Evolutionary conservation across 2,329 filamentous ascomycete genomes (phyloP).

Genomic region (Venturia nashicola): DNA sequence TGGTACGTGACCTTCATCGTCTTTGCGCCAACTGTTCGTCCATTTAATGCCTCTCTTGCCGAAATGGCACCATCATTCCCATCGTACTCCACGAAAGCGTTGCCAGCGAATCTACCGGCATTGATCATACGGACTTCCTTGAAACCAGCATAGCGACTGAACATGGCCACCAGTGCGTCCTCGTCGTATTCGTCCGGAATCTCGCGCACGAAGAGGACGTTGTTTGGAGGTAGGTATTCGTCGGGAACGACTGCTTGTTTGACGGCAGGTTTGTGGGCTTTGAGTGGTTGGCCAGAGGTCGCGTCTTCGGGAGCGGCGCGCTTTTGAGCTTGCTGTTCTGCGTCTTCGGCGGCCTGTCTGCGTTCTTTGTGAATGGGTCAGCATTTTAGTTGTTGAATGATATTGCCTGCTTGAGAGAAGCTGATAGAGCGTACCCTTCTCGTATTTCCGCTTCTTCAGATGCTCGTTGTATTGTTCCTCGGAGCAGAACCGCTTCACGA

Average conservation of each 20-base stretch:
- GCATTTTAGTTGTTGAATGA: neutral
- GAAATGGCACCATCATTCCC: constrained; percentile 78
- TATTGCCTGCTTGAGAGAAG: neutral
- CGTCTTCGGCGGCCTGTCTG: constrained; percentile 68
- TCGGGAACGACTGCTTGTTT: constrained; percentile 71
- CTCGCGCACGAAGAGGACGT: constrained; percentile 89
- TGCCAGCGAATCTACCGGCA: constrained; percentile 54
- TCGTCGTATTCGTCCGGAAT: constrained; percentile 77
- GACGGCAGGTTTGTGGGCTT: constrained; percentile 59
- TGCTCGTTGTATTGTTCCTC: constrained; percentile 77
- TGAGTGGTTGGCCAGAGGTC: constrained; percentile 41
- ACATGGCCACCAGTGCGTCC: constrained; percentile 67
- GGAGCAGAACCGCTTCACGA: constrained; percentile 60
- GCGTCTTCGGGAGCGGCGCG: constrained; percentile 22
- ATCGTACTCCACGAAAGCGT: constrained; percentile 96
- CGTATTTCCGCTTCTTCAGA: constrained; percentile 69
- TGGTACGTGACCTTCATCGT: constrained; percentile 94
- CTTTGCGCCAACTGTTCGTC: constrained; percentile 68
- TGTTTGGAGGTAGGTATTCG: constrained; percentile 95
- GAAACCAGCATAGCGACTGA: constrained; percentile 85
- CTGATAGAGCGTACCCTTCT: constrained; percentile 58
- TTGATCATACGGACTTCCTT: constrained; percentile 84
- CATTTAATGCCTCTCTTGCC: constrained; percentile 86
- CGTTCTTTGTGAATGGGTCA: constrained; percentile 35
- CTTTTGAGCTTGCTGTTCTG: constrained; percentile 6